Evolutionary conservation across 2,329 filamentous ascomycete species (phyloP).

Genomic region (Tolypocladium endophyticum): DNA sequence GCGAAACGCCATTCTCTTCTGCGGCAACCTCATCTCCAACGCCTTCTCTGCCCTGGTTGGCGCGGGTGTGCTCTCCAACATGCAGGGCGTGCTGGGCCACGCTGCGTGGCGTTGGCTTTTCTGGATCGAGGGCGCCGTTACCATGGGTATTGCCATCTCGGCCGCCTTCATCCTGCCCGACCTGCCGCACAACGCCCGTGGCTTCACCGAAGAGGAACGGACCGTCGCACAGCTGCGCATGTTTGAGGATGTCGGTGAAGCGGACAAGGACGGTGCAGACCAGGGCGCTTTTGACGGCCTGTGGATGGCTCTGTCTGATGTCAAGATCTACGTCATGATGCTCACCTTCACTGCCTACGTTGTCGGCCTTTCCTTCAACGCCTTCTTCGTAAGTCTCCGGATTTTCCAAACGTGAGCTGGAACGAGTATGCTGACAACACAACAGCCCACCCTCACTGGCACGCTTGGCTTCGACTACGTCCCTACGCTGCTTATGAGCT

Average conservation of each 20-base stretch:
- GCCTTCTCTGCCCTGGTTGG: constrained; percentile 50
- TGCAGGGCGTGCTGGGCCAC: constrained; percentile 43
- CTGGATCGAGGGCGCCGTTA: constrained; percentile 45
- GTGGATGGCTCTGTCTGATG: constrained; percentile 47
- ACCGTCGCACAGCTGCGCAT: constrained; percentile 44
- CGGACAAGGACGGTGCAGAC: constrained; percentile 38
- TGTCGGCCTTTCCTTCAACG: constrained; percentile 46
- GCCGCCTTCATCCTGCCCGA: constrained; percentile 42
- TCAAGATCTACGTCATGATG: constrained; percentile 56
- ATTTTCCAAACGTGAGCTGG: too few relatives aligned
- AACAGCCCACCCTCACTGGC: constrained; percentile 36
- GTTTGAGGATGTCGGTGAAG: constrained; percentile 47
- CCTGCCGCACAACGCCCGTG: constrained; percentile 43
- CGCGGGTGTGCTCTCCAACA: constrained; percentile 47
- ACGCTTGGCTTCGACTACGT: constrained; percentile 43
- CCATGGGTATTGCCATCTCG: constrained; percentile 35
- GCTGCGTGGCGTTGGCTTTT: constrained; percentile 53
- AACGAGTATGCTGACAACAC: not conserved
- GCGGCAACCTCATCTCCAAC: constrained; percentile 48
- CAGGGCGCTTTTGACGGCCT: constrained; percentile 42
- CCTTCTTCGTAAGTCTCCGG: constrained; percentile 37
- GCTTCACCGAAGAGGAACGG: constrained; percentile 49
- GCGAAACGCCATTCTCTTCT: constrained; percentile 47
- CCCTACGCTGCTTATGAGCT: constrained; percentile 43
- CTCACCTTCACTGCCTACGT: constrained; percentile 51